Conservation (phyloP, 23 red algal genomes). For the Gracilaria gracilis region DNA sequence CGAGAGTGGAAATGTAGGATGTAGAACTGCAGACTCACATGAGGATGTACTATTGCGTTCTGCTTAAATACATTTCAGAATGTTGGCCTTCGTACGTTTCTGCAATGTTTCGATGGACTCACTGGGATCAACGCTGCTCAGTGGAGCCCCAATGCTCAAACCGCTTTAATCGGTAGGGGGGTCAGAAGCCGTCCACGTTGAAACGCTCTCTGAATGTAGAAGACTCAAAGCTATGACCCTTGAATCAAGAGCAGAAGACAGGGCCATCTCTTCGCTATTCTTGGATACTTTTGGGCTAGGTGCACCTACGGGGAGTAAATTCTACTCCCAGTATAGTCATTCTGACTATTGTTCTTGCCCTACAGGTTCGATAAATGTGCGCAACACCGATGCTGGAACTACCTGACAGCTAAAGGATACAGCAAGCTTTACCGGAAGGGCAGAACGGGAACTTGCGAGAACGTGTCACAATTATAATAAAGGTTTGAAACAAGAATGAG, state of each 20-base stretch:
- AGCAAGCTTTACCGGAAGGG: not conserved
- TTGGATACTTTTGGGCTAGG: not conserved
- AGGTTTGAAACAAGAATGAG: too few species aligned
- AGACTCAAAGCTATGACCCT: not conserved
- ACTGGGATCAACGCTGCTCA: not conserved
- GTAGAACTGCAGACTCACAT: not conserved
- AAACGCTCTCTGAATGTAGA: not conserved
- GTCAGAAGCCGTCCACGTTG: slow-evolving; percentile 3
- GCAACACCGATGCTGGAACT: not conserved
- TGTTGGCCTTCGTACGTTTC: not conserved
- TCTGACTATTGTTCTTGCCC: not conserved
- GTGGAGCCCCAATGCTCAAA: not conserved
- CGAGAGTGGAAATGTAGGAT: not conserved
- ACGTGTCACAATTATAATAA: too few species aligned
- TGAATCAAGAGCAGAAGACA: not conserved
- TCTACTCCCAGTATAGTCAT: not conserved
- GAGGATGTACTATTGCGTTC: not conserved
- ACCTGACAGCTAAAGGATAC: not conserved
- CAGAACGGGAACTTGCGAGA: not conserved
- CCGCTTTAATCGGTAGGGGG: slow-evolving; percentile 17
- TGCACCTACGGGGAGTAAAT: too few species aligned
- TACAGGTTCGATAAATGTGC: not conserved
- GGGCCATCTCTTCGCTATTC: not conserved
- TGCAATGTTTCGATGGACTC: not conserved
- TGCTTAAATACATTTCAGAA: not conserved